A percentile compares a stretch with the other conserved stretches of the same genome.
Conservation (phyloP, 495 filamentous ascomycete species). For the Penicillium taxi region DNA sequence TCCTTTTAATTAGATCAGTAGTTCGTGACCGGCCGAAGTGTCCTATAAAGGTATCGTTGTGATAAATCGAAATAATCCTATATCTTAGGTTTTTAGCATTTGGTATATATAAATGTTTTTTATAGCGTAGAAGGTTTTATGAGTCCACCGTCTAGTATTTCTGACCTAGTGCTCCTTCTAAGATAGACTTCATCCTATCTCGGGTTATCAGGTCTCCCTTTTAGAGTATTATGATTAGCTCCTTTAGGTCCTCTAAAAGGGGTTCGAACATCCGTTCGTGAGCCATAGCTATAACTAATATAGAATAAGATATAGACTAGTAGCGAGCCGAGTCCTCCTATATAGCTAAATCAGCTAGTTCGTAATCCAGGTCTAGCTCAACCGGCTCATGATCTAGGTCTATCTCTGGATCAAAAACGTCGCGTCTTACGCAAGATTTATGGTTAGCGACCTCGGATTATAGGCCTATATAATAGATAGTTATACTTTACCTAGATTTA, state of each 20-base stretch:
- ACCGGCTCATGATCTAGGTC: too few species aligned
- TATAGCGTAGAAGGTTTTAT: slow-evolving; percentile 7
- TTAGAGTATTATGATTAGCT: too few species aligned
- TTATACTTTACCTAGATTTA: slow-evolving; percentile 2
- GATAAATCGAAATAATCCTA: too few species aligned
- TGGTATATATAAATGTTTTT: slow-evolving; percentile 1
- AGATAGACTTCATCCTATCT: background rate
- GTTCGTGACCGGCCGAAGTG: slow-evolving; percentile 6
- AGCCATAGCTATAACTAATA: background rate
- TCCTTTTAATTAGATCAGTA: background rate
- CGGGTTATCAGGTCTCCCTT: too few species aligned
- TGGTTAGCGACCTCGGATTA: too few species aligned
- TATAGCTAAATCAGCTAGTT: background rate
- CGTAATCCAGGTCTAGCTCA: too few species aligned
- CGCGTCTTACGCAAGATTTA: too few species aligned
- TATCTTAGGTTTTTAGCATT: slow-evolving; percentile 6
- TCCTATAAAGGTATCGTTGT: too few species aligned
- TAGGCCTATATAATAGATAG: too few species aligned
- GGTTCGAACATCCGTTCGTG: background rate
- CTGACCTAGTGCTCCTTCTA: background rate
- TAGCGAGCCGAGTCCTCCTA: background rate
- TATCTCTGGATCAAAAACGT: too few species aligned
- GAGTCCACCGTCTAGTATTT: slow-evolving; percentile 1
- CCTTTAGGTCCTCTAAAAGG: too few species aligned
- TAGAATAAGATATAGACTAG: background rate